phyloP scores from a whole-genome alignment of 2,329 filamentous ascomycete genomes.

The Fusarium cyanostomum region DNA sequence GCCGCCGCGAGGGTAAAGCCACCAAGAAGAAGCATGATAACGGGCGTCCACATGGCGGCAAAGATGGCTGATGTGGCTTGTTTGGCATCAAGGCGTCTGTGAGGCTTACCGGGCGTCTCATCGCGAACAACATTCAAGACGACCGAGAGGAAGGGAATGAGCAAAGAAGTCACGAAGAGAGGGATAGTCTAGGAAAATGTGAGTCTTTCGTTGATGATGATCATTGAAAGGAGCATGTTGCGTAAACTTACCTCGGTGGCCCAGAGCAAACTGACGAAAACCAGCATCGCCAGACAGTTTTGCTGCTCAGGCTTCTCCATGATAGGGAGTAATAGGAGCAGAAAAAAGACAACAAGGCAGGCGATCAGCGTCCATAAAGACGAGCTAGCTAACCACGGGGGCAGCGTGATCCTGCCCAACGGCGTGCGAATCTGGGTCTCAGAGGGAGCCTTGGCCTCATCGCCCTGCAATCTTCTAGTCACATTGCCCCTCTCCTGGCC shows the following conservation, averaged over 20 bases:
- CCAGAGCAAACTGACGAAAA: slow-evolving; percentile 95
- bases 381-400: slow-evolving; percentile 83
- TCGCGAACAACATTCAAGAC: slow-evolving; percentile 84
- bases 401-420: slow-evolving; percentile 78
- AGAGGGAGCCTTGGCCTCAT: slow-evolving; percentile 71
- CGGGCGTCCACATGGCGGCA: slow-evolving; percentile 97
- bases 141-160: slow-evolving; percentile 93
- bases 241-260: slow-evolving; percentile 80
- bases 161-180: slow-evolving; percentile 92
- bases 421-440: slow-evolving; percentile 81
- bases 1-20: slow-evolving; percentile 97
- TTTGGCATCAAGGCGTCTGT: slow-evolving; percentile 79
- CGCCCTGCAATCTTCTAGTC: slow-evolving; percentile 81
- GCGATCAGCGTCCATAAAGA: slow-evolving; percentile 80
- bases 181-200: slow-evolving; percentile 76
- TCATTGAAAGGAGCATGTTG: neutral
- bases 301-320: slow-evolving; percentile 91
- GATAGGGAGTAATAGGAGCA: slow-evolving; percentile 79
- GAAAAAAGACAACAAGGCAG: slow-evolving; percentile 77
- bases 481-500: slow-evolving; percentile 75
- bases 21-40: slow-evolving; percentile 96
- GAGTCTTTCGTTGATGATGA: slow-evolving; percentile 5
- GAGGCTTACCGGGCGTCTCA: slow-evolving; percentile 66
- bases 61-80: slow-evolving; percentile 87
- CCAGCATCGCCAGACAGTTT: slow-evolving; percentile 91